phyloP scores from a whole-genome alignment of 1,284 basidiomycete genomes.

The Cryptococcus sp. region DNA sequence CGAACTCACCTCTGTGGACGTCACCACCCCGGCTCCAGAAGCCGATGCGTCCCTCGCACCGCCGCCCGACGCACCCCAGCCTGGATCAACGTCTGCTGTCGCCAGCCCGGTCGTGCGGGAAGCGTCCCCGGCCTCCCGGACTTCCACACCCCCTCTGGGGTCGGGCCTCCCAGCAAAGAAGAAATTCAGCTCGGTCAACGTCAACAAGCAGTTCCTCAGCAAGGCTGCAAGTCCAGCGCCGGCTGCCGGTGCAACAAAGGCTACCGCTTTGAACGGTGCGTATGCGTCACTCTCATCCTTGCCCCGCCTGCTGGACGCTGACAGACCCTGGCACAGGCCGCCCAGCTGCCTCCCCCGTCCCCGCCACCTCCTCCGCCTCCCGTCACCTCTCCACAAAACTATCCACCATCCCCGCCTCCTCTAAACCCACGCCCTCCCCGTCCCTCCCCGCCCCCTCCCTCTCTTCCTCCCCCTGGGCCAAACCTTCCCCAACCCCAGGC shows the following conservation, averaged over 20 bases:
- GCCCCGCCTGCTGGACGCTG: not conserved
- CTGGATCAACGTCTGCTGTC: not conserved
- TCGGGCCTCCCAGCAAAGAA: conserved; percentile 55
- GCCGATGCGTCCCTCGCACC: not conserved
- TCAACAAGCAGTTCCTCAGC: conserved; percentile 91
- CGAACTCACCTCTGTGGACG: conserved; percentile 4
- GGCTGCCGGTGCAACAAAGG: conserved; percentile 21
- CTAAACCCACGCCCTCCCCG: conserved; percentile 34
- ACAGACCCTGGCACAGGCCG: conserved; percentile 27
- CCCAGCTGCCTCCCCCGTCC: conserved; percentile 50
- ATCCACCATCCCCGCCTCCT: conserved; percentile 53
- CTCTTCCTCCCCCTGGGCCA: conserved; percentile 46
- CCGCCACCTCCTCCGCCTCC: conserved; percentile 60
- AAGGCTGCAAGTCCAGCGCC: conserved; percentile 58
- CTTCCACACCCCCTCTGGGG: conserved; percentile 41
- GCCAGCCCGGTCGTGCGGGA: conserved; percentile 18
- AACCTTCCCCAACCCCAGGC: conserved; percentile 19
- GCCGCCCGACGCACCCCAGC: not conserved
- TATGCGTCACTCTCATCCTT: not conserved
- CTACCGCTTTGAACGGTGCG: conserved; percentile 25
- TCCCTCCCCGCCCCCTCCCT: conserved; percentile 27
- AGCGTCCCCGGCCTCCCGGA: conserved; percentile 39
- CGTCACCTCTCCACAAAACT: conserved; percentile 79
- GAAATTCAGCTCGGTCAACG: conserved; percentile 78
- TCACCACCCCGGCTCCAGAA: conserved; percentile 1